Conservation (phyloP, 78 protist species). For the Dictyostelium brefeldianum region DNA sequence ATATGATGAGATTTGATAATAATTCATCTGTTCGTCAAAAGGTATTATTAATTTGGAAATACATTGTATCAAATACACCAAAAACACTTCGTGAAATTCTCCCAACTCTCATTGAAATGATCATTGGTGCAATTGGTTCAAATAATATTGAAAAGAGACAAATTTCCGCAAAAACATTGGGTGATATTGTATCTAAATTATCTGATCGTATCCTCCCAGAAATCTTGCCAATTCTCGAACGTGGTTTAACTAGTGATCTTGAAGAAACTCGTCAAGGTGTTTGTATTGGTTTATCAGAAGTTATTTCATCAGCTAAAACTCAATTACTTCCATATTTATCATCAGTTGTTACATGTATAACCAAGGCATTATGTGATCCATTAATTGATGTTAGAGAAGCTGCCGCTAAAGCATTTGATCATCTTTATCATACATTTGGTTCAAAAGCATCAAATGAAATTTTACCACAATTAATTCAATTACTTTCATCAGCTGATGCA, state of each 20-base stretch:
- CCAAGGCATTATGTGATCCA: slow-evolving; percentile 90
- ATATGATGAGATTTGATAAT: slow-evolving; percentile 91
- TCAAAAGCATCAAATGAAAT: slow-evolving; percentile 85
- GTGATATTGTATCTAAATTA: slow-evolving; percentile 94
- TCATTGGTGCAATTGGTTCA: slow-evolving; percentile 82
- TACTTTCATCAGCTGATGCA: not conserved
- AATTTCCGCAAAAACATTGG: slow-evolving; percentile 90
- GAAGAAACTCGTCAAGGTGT: slow-evolving; percentile 88
- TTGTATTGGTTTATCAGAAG: slow-evolving; percentile 93
- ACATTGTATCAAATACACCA: slow-evolving; percentile 88
- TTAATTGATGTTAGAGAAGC: slow-evolving; percentile 86
- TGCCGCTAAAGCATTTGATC: slow-evolving; percentile 88
- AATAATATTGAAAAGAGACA: slow-evolving; percentile 64
- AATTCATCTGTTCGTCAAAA: slow-evolving; percentile 87
- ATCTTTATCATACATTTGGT: slow-evolving; percentile 77
- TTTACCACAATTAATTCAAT: slow-evolving; percentile 78
- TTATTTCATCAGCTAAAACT: slow-evolving; percentile 83
- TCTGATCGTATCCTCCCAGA: slow-evolving; percentile 91
- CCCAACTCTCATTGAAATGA: slow-evolving; percentile 81
- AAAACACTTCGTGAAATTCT: slow-evolving; percentile 89
- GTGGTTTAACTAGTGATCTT: slow-evolving; percentile 53
- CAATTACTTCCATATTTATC: slow-evolving; percentile 47
- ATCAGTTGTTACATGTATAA: slow-evolving; percentile 85
- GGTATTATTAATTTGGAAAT: slow-evolving; percentile 93
- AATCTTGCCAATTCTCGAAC: slow-evolving; percentile 88